Evolutionary conservation across 2,329 filamentous ascomycete species (phyloP), one percentile per base, ranked within the genome.

Genomic region (Talaromyces albobiverticillius): DNA sequence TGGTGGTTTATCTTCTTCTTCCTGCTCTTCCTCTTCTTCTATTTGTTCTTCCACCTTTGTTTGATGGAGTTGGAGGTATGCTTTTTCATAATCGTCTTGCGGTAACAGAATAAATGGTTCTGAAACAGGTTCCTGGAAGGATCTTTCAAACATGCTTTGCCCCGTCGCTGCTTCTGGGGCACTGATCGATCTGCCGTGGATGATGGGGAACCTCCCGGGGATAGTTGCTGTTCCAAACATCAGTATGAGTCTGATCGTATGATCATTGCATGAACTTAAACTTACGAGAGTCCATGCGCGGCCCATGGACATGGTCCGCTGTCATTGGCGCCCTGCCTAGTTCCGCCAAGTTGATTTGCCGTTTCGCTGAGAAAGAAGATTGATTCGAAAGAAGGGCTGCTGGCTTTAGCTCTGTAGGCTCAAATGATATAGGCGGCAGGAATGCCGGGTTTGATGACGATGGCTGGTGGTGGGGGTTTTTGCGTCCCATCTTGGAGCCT

Each of bases 281-380:
- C 64, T 58, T 59, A 67, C 64, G 64, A 26, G 64, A 67, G 53
- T 67, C 64, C 38, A 59, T 54, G 31, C 54, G 53, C 32, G 53
- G 53, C 25, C 61, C 59, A 18, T 60, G 59, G 18, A 60, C 59
- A 18, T 60, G 59, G 18, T 59, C 55, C 4, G 58, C 59, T 20
- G 59, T 51, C 56, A 63, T 59, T 20, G 56, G 59, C 3, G 16
- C 43, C 10, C 53, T 34, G 3, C 52, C 55, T 29, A 63, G 46
- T 22, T 61, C 60, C 13, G 61, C 59, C 18, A 65, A 56, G 36
- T 55, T 58, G 31, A 60, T 55, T 26, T 64, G 62, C 13, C 61
- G 59, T 20, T 54, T 58, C 25, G 57, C 55, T 18, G 48, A 40
- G 11, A 61, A 29, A 5, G n/a, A 25, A 5, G 57, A 50, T 31